Percentiles rank a stretch among this genome's conserved stretches.
phyloP scores from a whole-genome alignment of 352 stramenopile genomes.

The Phytophthora kernoviae region DNA sequence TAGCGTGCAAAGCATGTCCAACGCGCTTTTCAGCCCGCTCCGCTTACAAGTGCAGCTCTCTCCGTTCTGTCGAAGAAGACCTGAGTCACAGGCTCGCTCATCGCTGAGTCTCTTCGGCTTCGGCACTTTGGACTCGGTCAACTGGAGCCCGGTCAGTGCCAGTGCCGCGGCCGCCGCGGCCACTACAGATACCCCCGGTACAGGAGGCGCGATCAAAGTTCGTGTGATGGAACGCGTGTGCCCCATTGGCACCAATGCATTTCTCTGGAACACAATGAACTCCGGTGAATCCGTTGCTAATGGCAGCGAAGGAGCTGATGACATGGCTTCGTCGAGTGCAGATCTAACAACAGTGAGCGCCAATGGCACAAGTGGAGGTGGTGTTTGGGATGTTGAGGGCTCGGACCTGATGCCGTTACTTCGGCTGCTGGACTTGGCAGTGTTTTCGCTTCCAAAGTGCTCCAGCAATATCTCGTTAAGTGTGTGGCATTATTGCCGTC shows the following conservation, averaged over 20 bases:
- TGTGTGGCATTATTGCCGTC: constrained; percentile 63
- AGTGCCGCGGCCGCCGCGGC: constrained; percentile 28
- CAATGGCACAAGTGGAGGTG: constrained; percentile 15
- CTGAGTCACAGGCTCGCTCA: constrained; percentile 63
- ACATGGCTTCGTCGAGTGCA: constrained; percentile 6
- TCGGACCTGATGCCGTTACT: constrained; percentile 39
- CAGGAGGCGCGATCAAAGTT: constrained; percentile 29
- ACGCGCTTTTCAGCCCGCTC: constrained; percentile 45
- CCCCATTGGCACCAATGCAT: constrained; percentile 61
- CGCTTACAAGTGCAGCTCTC: constrained; percentile 34
- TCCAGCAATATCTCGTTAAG: constrained; percentile 82
- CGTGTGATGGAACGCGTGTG: constrained; percentile 67
- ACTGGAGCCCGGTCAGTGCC: constrained; percentile 58
- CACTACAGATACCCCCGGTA: constrained; percentile 24
- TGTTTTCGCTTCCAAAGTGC: constrained; percentile 55
- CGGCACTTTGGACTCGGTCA: constrained; percentile 55
- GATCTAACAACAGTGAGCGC: constrained; percentile 15
- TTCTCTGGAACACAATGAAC: constrained; percentile 71
- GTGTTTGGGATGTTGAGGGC: constrained; percentile 31
- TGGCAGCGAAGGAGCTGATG: constrained; percentile 29
- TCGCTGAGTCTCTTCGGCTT: constrained; percentile 79
- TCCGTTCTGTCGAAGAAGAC: constrained; percentile 52
- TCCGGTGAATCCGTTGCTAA: constrained; percentile 37
- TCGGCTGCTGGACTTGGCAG: constrained; percentile 37
- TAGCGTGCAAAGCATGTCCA: constrained; percentile 51